These are phyloP conservation scores for Pseudonectria foliicola DNA, from an alignment of 2,329 filamentous ascomycete genomes.

Conservation along the genomic window DNA sequence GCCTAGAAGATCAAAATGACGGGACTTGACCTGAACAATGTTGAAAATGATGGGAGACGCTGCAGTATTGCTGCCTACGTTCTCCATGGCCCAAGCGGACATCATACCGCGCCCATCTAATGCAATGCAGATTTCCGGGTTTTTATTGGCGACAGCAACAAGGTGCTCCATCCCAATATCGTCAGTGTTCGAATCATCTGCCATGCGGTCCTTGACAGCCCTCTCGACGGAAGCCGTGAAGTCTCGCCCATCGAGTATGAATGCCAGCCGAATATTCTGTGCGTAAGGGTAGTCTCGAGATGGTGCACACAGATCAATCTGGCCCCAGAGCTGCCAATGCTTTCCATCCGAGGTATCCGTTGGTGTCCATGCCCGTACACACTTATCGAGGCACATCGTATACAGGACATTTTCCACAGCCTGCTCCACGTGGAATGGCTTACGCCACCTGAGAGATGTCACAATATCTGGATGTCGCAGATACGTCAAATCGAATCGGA, in stretches of 20 bases:
- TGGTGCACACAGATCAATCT: constrained; percentile 67
- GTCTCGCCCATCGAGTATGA: constrained; percentile 76
- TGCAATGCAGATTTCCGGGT: constrained; percentile 79
- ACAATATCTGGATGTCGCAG: constrained; percentile 76
- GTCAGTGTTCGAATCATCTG: constrained; percentile 50
- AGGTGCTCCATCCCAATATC: constrained; percentile 75
- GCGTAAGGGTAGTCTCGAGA: constrained; percentile 42
- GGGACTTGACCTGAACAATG: constrained; percentile 66
- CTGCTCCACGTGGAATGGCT: constrained; percentile 69
- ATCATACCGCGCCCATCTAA: constrained; percentile 79
- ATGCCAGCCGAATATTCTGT: constrained; percentile 39
- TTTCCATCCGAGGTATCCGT: constrained; percentile 65
- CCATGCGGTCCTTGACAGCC: constrained; percentile 56
- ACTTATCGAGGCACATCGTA: constrained; percentile 75
- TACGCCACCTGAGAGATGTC: constrained; percentile 81
- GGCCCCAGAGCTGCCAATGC: constrained; percentile 70
- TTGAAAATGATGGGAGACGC: constrained; percentile 71
- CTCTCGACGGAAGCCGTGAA: constrained; percentile 71
- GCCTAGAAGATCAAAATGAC: constrained; percentile 41
- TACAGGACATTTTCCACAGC: constrained; percentile 82
- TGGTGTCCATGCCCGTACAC: constrained; percentile 76
- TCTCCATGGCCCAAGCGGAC: constrained; percentile 89
- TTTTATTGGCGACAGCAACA: constrained; percentile 76
- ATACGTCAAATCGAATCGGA: constrained; percentile 85
- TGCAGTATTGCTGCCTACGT: constrained; percentile 64